These are phyloP conservation scores for Meira nashicola DNA, from an alignment of 1,284 basidiomycete genomes.

Conservation along the genomic window DNA sequence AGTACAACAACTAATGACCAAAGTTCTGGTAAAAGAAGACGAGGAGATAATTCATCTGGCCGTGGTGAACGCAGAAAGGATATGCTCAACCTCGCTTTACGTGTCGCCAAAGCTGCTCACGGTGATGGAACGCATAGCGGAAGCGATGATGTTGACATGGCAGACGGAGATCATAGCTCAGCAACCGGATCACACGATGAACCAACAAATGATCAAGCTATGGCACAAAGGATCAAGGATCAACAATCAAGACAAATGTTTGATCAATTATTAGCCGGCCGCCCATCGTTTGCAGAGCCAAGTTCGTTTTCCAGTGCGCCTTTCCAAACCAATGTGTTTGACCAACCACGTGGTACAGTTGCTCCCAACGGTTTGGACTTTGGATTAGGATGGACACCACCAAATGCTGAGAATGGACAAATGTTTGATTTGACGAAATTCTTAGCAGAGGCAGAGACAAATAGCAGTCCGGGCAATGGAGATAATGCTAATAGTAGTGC, in stretches of 20 bases:
- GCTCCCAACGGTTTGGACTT: slow-evolving; percentile 5
- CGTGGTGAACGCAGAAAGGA: slow-evolving; percentile 19
- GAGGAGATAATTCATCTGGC: slow-evolving; percentile 5
- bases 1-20: not conserved
- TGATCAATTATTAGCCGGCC: slow-evolving; percentile 13
- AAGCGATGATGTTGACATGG: slow-evolving; percentile 17
- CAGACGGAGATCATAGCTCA: slow-evolving; percentile 6
- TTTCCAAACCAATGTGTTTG: not conserved
- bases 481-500: not conserved
- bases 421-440: slow-evolving; percentile 9
- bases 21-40: slow-evolving; percentile 19
- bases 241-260: slow-evolving; percentile 12
- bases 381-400: not conserved
- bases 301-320: not conserved
- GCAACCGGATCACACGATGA: slow-evolving; percentile 18
- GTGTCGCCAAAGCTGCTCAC: slow-evolving; percentile 34
- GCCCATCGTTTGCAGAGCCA: slow-evolving; percentile 1
- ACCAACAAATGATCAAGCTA: too few relatives aligned
- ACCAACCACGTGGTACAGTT: not conserved
- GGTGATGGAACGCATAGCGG: slow-evolving; percentile 12
- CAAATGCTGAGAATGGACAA: slow-evolving; percentile 2
- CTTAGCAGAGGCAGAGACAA: slow-evolving; percentile 3
- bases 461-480: not conserved
- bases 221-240: slow-evolving; percentile 7
- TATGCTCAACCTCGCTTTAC: slow-evolving; percentile 36